phyloP scores from a whole-genome alignment of 2,329 filamentous ascomycete genomes.

The Fusarium proliferatum region DNA sequence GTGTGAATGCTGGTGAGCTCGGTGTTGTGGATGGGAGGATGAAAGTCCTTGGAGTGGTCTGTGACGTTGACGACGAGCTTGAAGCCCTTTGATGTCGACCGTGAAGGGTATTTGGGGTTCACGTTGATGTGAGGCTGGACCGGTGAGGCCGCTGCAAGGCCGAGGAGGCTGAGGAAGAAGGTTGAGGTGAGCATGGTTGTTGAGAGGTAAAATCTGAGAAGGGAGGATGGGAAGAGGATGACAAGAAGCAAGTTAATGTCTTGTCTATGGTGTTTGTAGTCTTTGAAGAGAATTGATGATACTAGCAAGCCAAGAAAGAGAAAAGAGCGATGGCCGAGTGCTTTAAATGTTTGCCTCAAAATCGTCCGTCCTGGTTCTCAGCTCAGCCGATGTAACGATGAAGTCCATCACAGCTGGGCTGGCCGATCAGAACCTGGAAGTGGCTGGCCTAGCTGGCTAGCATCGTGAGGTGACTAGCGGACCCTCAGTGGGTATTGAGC shows the following conservation, averaged over 20 bases:
- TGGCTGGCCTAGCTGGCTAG: conserved; percentile 27
- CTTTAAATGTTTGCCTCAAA: conserved; percentile 30
- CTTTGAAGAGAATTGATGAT: conserved; percentile 6
- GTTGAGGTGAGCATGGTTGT: conserved; percentile 40
- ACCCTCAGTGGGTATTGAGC: conserved; percentile 19
- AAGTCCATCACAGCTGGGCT: conserved; percentile 11
- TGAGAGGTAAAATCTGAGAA: background rate
- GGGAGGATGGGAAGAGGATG: background rate
- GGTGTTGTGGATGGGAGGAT: conserved; percentile 54
- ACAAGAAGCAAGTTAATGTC: background rate
- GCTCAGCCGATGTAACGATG: conserved; percentile 32
- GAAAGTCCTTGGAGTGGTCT: conserved; percentile 53
- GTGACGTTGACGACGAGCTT: conserved; percentile 59
- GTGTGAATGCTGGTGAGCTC: conserved; percentile 56
- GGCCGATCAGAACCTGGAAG: conserved; percentile 13
- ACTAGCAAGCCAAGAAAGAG: conserved; percentile 11
- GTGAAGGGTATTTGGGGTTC: conserved; percentile 28
- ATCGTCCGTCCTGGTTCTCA: conserved; percentile 10
- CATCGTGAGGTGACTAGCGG: conserved; percentile 15
- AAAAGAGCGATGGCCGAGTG: conserved; percentile 11
- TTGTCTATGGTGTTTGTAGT: background rate
- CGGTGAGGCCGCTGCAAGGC: conserved; percentile 43
- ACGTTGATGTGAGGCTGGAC: conserved; percentile 22
- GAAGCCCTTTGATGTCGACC: conserved; percentile 50
- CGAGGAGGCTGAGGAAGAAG: conserved; percentile 40